phyloP scores from a whole-genome alignment of 257 asterid species.

The Thymus quinquecostatus region DNA sequence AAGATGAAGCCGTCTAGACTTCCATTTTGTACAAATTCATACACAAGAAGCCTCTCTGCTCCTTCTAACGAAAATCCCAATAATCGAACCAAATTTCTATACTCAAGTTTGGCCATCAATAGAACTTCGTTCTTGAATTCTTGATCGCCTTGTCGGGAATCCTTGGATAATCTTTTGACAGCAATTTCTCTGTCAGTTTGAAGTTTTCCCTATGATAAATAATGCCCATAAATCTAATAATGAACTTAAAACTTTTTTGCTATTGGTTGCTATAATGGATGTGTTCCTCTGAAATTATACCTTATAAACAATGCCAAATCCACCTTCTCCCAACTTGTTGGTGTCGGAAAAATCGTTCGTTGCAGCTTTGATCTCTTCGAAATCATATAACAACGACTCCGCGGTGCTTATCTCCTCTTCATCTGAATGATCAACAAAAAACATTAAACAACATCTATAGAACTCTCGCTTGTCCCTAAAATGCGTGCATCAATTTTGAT shows the following conservation, averaged over 20 bases:
- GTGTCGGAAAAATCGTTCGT: slow-evolving; percentile 33
- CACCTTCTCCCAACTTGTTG: slow-evolving; percentile 40
- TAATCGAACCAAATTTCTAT: slow-evolving; percentile 31
- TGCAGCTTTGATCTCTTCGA: slow-evolving; percentile 30
- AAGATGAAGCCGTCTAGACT: slow-evolving; percentile 32
- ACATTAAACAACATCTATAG: not conserved
- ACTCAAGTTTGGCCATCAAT: slow-evolving; percentile 28
- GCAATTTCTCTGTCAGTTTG: slow-evolving; percentile 25
- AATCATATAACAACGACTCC: slow-evolving; percentile 32
- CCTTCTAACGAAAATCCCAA: slow-evolving; percentile 25
- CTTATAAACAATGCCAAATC: slow-evolving; percentile 40
- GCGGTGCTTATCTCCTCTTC: slow-evolving; percentile 12
- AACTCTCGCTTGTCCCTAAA: too few species aligned
- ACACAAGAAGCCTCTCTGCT: slow-evolving; percentile 30
- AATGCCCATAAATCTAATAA: not conserved
- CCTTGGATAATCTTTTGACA: slow-evolving; percentile 29
- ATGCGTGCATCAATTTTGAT: too few species aligned
- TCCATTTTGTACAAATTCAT: slow-evolving; percentile 27
- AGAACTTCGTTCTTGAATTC: slow-evolving; percentile 32
- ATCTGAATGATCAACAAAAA: not conserved
- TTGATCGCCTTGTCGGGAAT: slow-evolving; percentile 20
- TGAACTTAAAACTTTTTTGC: not conserved
- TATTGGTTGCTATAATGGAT: too few species aligned
- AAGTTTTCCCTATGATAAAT: slow-evolving; percentile 22
- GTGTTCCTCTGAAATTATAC: not conserved